These are phyloP conservation scores for Leishmania mexicana DNA, from an alignment of 208 protist genomes.

Conservation along the genomic window DNA sequence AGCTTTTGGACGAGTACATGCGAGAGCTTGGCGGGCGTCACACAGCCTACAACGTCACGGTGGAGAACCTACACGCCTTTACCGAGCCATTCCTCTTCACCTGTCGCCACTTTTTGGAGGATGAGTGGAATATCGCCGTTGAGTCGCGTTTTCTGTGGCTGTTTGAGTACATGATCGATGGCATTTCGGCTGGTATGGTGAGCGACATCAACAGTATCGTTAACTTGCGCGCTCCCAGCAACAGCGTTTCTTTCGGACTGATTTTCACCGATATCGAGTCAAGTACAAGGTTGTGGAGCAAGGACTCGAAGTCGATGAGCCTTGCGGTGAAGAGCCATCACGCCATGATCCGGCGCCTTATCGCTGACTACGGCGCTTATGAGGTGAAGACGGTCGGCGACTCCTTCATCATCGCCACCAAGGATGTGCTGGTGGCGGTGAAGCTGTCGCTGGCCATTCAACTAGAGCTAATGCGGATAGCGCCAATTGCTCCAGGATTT, in stretches of 20 bases:
- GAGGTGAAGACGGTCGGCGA: slow-evolving; percentile 88
- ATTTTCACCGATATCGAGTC: slow-evolving; percentile 86
- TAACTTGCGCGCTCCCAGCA: slow-evolving; percentile 46
- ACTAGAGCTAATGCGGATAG: slow-evolving; percentile 71
- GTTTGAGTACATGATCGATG: slow-evolving; percentile 54
- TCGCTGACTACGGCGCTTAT: slow-evolving; percentile 70
- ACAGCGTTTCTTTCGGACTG: slow-evolving; percentile 52
- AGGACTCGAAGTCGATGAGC: slow-evolving; percentile 60
- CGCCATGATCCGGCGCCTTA: slow-evolving; percentile 57
- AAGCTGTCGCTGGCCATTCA: slow-evolving; percentile 76
- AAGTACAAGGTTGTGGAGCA: slow-evolving; percentile 82
- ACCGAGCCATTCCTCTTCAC: slow-evolving; percentile 71
- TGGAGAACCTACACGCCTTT: slow-evolving; percentile 51
- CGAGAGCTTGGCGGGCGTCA: slow-evolving; percentile 62
- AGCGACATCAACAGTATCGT: slow-evolving; percentile 46
- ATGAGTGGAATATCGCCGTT: slow-evolving; percentile 74
- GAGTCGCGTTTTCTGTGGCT: slow-evolving; percentile 60
- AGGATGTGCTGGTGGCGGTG: slow-evolving; percentile 59
- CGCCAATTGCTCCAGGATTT: slow-evolving; percentile 63
- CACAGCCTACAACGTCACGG: slow-evolving; percentile 56
- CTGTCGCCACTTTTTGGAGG: slow-evolving; percentile 68
- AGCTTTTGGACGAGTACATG: slow-evolving; percentile 49
- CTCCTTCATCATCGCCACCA: slow-evolving; percentile 85
- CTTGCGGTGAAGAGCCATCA: slow-evolving; percentile 71
- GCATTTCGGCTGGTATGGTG: slow-evolving; percentile 52